These are phyloP conservation scores for Parascedosporium putredinis DNA, from an alignment of 2,329 filamentous ascomycete genomes.

Conservation along the genomic window DNA sequence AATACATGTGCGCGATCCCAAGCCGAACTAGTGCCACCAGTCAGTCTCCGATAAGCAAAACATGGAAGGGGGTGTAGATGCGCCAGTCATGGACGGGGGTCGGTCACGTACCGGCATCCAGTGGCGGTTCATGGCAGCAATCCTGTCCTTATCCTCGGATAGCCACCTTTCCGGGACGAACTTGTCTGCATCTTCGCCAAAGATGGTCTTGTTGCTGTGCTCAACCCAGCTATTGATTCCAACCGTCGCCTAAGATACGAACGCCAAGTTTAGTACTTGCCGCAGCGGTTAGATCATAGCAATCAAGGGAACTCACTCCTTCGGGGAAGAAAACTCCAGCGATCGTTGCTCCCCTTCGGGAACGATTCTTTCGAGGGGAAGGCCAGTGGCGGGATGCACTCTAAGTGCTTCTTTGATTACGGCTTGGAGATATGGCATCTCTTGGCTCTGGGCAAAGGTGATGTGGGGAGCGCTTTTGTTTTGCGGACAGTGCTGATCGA, in stretches of 20 bases:
- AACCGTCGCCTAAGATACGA: constrained; percentile 12
- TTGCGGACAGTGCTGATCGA: constrained; percentile 19
- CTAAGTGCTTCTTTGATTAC: constrained; percentile 40
- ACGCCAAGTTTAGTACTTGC: no score
- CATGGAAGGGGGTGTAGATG: neutral
- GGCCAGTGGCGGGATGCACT: constrained; percentile 33
- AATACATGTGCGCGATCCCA: constrained; percentile 30
- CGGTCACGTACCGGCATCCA: constrained; percentile 16
- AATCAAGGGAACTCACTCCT: constrained; percentile 11
- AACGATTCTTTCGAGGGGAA: constrained; percentile 34
- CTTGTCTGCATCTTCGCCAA: constrained; percentile 18
- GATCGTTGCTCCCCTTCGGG: constrained; percentile 31
- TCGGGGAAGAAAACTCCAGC: constrained; percentile 18
- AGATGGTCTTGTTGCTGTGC: constrained; percentile 18
- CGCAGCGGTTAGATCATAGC: neutral
- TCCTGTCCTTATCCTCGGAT: constrained; percentile 3
- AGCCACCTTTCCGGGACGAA: constrained; percentile 29
- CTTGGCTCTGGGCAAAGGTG: constrained; percentile 18
- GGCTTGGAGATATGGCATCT: constrained; percentile 36
- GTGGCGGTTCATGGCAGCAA: constrained; percentile 7
- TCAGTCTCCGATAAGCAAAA: neutral
- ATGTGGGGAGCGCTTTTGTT: constrained; percentile 10
- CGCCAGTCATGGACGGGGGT: no score
- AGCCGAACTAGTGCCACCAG: constrained; percentile 22
- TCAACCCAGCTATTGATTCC: constrained; percentile 22